Percentiles rank a stretch among this genome's conserved stretches.
phyloP scores from a whole-genome alignment of 2,329 filamentous ascomycete species.

The Neophaeococcomyces aloes region DNA sequence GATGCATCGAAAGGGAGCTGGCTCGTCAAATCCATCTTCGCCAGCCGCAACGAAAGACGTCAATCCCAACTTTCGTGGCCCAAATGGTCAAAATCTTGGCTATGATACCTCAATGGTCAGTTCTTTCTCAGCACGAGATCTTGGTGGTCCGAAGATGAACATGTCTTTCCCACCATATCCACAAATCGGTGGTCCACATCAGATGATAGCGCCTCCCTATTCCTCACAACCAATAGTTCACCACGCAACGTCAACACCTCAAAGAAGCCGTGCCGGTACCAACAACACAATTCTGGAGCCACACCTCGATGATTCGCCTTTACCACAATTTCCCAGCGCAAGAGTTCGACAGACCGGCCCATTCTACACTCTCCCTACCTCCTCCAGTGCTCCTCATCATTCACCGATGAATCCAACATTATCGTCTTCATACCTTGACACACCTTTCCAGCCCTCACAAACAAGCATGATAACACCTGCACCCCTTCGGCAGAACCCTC shows the following conservation, averaged over 20 bases:
- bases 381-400: constrained; percentile 17
- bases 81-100: constrained; percentile 26
- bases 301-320: constrained; percentile 32
- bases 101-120: constrained; percentile 28
- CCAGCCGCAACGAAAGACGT: constrained; percentile 34
- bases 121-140: constrained; percentile 28
- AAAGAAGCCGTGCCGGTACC: constrained; percentile 31
- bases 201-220: constrained; percentile 11
- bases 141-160: constrained; percentile 11
- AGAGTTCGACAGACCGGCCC: constrained; percentile 19
- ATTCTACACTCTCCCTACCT: constrained; percentile 17
- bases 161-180: constrained; percentile 16
- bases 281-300: constrained; percentile 26
- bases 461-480: constrained; percentile 39
- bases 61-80: constrained; percentile 28
- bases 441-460: constrained; percentile 29
- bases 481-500: constrained; percentile 38
- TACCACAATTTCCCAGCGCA: constrained; percentile 26
- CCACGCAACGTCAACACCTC: constrained; percentile 37
- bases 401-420: constrained; percentile 34
- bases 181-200: constrained; percentile 11
- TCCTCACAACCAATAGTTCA: constrained; percentile 23
- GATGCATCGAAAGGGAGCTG: constrained; percentile 30
- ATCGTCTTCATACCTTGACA: constrained; percentile 40
- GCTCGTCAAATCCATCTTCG: constrained; percentile 35